phyloP scores from a whole-genome alignment of 2,329 filamentous ascomycete species.

The Harringtonia aguacate region DNA sequence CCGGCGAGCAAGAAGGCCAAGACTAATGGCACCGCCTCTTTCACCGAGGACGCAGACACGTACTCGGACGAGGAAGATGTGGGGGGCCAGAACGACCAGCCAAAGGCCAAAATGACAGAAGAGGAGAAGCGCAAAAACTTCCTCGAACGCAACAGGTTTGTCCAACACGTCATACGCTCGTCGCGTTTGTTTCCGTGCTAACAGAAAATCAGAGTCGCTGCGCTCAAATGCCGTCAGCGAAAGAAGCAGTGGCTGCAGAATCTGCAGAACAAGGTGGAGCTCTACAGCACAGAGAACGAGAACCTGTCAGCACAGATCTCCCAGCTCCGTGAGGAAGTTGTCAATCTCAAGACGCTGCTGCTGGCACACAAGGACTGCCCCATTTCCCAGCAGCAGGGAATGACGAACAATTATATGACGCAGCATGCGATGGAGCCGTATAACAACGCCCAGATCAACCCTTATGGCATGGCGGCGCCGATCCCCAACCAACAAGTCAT shows the following conservation, averaged over 20 bases:
- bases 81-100: conserved; percentile 47
- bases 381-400: conserved; percentile 75
- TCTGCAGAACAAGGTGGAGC: conserved; percentile 86
- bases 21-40: conserved; percentile 23
- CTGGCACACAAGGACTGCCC: conserved; percentile 95
- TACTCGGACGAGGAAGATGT: conserved; percentile 33
- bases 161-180: background rate
- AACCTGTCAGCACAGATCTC: conserved; percentile 73
- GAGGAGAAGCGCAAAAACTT: conserved; percentile 99
- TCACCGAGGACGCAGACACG: conserved; percentile 16
- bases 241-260: conserved; percentile 99
- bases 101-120: conserved; percentile 81
- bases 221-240: conserved; percentile 89
- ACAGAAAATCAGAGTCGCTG: conserved; percentile 91
- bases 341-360: conserved; percentile 85
- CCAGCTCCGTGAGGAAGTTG: conserved; percentile 80
- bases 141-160: conserved; percentile 81
- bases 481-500: conserved; percentile 44
- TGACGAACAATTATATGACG: too few species aligned
- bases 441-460: conserved; percentile 45
- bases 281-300: conserved; percentile 88
- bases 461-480: conserved; percentile 45
- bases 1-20: conserved; percentile 63
- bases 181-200: background rate
- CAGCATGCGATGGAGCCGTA: conserved; percentile 41